phyloP scores from a whole-genome alignment of 345 rosid species.

The Populus nigra region DNA sequence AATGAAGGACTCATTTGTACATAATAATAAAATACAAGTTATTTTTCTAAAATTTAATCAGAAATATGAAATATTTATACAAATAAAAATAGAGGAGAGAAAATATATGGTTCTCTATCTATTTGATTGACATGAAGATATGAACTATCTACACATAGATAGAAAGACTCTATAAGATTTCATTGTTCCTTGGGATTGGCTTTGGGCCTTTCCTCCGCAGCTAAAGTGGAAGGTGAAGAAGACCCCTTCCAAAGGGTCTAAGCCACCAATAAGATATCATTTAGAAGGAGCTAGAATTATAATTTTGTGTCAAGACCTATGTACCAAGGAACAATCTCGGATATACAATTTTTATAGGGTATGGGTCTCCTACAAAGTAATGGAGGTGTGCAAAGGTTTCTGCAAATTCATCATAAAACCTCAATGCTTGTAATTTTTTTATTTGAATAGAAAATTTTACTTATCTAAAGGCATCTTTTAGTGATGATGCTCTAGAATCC shows the following conservation, averaged over 20 bases:
- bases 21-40: too few relatives aligned
- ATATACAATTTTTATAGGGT: neutral
- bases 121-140: neutral
- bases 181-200: conserved; percentile 10
- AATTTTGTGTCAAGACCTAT: conserved; percentile 7
- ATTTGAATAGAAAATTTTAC: too few relatives aligned
- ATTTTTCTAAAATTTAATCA: too few relatives aligned
- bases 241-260: neutral
- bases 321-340: conserved; percentile 4
- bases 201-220: neutral
- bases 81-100: too few relatives aligned
- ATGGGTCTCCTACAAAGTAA: neutral
- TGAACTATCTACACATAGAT: neutral
- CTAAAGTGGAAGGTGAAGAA: conserved; percentile 9
- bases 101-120: too few relatives aligned
- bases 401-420: too few relatives aligned
- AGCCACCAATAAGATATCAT: conserved; percentile 10
- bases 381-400: neutral
- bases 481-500: too few relatives aligned
- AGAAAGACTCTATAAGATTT: conserved; percentile 8
- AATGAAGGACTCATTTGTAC: too few relatives aligned
- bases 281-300: conserved; percentile 11
- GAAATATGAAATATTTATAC: too few relatives aligned
- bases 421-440: neutral
- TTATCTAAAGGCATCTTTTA: neutral